Percentiles rank a stretch among this genome's conserved stretches.
Evolutionary conservation across 257 asterid genomes (phyloP).

Genomic region (Solanum commersonii): DNA sequence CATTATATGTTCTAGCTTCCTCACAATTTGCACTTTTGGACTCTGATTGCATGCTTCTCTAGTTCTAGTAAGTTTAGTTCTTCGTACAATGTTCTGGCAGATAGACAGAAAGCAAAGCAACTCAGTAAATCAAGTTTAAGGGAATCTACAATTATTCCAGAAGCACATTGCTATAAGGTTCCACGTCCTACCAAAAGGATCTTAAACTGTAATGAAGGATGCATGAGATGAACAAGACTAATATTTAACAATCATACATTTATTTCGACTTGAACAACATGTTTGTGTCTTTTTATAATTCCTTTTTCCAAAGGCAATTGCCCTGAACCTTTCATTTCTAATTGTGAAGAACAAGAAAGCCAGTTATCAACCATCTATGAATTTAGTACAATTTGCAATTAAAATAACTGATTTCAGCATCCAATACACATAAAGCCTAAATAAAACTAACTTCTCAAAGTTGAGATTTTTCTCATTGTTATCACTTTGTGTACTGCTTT

Average conservation of each 20-base stretch:
- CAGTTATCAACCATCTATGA: not conserved
- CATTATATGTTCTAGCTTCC: conserved; percentile 23
- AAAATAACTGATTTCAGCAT: not conserved
- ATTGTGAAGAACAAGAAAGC: not conserved
- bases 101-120: not conserved
- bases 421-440: not conserved
- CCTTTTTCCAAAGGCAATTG: not conserved
- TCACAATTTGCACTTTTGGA: conserved; percentile 30
- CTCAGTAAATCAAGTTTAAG: not conserved
- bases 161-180: not conserved
- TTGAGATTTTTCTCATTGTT: not conserved
- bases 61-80: not conserved
- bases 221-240: not conserved
- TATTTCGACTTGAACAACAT: not conserved
- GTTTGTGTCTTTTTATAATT: not conserved
- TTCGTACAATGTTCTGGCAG: not conserved
- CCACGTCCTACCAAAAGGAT: not conserved
- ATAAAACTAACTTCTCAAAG: not conserved
- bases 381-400: not conserved
- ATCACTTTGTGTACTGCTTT: not conserved
- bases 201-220: not conserved
- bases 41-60: conserved; percentile 45
- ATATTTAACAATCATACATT: not conserved
- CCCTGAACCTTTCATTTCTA: not conserved
- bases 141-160: not conserved